phyloP scores from a whole-genome alignment of 352 stramenopile species.

The Globisporangium megalacanthum region DNA sequence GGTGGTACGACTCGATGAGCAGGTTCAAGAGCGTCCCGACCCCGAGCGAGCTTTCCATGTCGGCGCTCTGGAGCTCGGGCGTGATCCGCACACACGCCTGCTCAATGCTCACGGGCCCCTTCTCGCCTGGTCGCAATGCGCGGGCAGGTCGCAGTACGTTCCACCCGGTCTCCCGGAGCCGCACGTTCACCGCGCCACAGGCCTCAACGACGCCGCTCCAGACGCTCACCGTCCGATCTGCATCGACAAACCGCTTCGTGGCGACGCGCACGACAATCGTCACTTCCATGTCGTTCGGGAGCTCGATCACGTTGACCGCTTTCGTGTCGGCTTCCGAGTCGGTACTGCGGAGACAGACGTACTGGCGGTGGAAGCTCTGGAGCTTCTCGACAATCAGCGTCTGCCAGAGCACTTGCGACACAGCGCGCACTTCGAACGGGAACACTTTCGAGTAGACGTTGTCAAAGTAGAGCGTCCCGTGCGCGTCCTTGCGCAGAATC shows the following conservation, averaged over 20 bases:
- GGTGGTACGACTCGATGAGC: slow-evolving; percentile 10
- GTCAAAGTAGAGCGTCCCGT: slow-evolving; percentile 17
- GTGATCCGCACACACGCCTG: slow-evolving; percentile 6
- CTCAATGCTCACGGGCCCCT: too few relatives aligned
- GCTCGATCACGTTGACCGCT: background rate
- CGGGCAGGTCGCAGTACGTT: slow-evolving; percentile 7
- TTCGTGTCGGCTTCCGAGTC: too few relatives aligned
- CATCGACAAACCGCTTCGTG: slow-evolving; percentile 20
- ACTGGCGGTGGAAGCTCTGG: too few relatives aligned
- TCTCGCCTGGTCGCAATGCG: too few relatives aligned
- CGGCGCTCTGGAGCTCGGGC: too few relatives aligned
- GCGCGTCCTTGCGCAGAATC: background rate
- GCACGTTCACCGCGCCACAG: slow-evolving; percentile 20
- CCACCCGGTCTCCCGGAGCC: slow-evolving; percentile 27
- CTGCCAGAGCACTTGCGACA: slow-evolving; percentile 1
- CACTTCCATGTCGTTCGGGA: slow-evolving; percentile 18
- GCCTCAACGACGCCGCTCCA: slow-evolving; percentile 33
- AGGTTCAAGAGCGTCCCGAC: slow-evolving; percentile 8
- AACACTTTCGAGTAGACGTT: slow-evolving; percentile 3
- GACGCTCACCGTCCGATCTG: slow-evolving; percentile 17
- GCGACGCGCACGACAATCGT: slow-evolving; percentile 21
- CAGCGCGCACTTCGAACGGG: slow-evolving; percentile 3
- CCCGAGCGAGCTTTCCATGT: too few relatives aligned
- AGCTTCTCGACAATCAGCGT: slow-evolving; percentile 4
- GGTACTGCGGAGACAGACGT: too few relatives aligned